Conservation (phyloP, 2,329 filamentous ascomycete genomes). For the Coniochaeta ligniaria region DNA sequence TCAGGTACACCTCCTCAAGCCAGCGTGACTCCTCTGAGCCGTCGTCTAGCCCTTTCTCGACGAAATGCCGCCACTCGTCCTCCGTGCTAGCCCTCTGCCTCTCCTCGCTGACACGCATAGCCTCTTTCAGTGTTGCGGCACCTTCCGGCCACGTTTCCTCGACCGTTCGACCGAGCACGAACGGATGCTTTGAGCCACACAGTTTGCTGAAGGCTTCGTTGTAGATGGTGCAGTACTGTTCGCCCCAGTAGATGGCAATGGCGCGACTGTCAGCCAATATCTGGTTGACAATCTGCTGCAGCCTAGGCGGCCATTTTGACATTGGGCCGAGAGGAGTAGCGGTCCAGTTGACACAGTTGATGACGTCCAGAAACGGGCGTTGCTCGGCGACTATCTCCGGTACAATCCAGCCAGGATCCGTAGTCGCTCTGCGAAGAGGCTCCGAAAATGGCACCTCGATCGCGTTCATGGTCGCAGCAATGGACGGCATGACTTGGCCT, state of each 20-base stretch:
- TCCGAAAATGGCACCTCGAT: conserved; percentile 6
- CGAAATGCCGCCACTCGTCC: conserved; percentile 38
- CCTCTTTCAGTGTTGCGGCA: conserved; percentile 26
- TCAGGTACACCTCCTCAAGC: conserved; percentile 39
- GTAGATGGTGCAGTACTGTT: conserved; percentile 57
- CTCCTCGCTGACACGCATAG: conserved; percentile 26
- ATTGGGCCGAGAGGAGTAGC: conserved; percentile 36
- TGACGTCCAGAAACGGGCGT: conserved; percentile 21
- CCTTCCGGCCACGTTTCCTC: conserved; percentile 53
- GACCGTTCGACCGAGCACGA: conserved; percentile 52
- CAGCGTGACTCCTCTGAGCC: conserved; percentile 15
- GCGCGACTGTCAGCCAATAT: conserved; percentile 34
- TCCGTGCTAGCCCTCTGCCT: conserved; percentile 27
- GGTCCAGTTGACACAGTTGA: conserved; percentile 35
- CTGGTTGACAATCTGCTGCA: conserved; percentile 33
- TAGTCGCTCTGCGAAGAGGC: conserved; percentile 7
- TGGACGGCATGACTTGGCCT: not conserved
- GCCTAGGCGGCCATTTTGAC: conserved; percentile 30
- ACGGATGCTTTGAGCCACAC: conserved; percentile 57
- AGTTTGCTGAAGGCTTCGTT: conserved; percentile 63
- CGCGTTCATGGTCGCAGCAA: not conserved
- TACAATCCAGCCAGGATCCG: conserved; percentile 21
- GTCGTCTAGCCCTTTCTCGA: conserved; percentile 28
- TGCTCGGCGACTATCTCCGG: conserved; percentile 17
- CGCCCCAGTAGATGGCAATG: conserved; percentile 55